Conservation (phyloP, 1,284 basidiomycete species). For the Cutaneotrichosporon sp. region DNA sequence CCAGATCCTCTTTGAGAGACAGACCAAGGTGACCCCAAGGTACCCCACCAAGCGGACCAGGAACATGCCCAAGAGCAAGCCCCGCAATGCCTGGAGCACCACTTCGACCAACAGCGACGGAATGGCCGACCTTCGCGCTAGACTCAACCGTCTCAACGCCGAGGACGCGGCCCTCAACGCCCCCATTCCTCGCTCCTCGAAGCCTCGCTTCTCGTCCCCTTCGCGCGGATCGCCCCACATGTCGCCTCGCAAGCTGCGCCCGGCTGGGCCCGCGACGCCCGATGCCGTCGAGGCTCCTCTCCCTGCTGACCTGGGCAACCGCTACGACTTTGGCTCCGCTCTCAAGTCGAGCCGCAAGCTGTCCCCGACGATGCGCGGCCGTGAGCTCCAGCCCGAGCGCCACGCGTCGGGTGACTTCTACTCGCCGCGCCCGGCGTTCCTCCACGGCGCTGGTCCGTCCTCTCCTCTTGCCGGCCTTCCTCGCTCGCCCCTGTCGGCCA, state of each 20-base stretch:
- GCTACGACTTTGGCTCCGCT: conserved; percentile 59
- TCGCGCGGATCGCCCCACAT: conserved; percentile 23
- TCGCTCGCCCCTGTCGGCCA: conserved; percentile 11
- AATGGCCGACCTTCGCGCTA: conserved; percentile 55
- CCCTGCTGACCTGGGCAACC: conserved; percentile 29
- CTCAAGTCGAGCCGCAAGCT: conserved; percentile 51
- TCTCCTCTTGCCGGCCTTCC: conserved; percentile 13
- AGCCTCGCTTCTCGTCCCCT: conserved; percentile 17
- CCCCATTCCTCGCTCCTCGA: conserved; percentile 17
- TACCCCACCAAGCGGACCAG: conserved; percentile 26
- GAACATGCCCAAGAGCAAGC: conserved; percentile 37
- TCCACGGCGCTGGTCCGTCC: conserved; percentile 14
- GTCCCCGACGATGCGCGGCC: conserved; percentile 21
- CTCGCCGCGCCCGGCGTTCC: conserved; percentile 38
- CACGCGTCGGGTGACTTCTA: conserved; percentile 45
- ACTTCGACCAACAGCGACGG: conserved; percentile 48
- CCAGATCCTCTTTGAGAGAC: conserved; percentile 58
- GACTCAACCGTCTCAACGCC: conserved; percentile 56
- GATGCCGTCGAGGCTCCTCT: conserved; percentile 16
- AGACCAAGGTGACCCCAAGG: conserved; percentile 19
- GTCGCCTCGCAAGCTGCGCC: conserved; percentile 20
- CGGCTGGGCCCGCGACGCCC: conserved; percentile 5
- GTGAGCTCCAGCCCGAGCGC: conserved; percentile 18
- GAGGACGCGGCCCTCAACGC: conserved; percentile 39
- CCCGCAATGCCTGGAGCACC: conserved; percentile 51